A percentile compares a stretch with the other conserved stretches of the same genome.
These are phyloP conservation scores for Blastomyces gilchristii DNA, from an alignment of 2,329 filamentous ascomycete genomes.

Conservation along the genomic window DNA sequence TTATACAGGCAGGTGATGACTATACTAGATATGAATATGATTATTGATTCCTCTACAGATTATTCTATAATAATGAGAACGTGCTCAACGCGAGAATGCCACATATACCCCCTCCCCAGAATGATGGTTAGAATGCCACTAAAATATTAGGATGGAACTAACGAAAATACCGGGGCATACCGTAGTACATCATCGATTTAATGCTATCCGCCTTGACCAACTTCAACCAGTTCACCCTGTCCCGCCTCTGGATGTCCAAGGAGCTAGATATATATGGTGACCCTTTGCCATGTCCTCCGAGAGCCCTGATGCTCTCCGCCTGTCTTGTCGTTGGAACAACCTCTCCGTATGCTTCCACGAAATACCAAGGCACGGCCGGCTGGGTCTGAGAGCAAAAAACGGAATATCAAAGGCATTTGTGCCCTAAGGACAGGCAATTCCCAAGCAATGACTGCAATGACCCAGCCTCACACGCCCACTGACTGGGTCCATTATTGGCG, in stretches of 20 bases:
- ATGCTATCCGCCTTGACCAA: background rate
- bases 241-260: background rate
- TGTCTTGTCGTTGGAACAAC: background rate
- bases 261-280: background rate
- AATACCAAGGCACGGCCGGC: background rate
- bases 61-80: no score
- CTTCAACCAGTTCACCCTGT: background rate
- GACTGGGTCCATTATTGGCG: background rate
- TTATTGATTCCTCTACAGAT: no score
- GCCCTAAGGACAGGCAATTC: background rate
- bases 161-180: no score
- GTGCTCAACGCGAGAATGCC: no score
- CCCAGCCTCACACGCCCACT: background rate
- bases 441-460: background rate
- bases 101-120: no score
- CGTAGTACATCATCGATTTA: background rate
- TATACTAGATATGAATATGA: no score
- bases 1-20: no score
- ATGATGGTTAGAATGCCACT: no score
- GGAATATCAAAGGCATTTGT: background rate
- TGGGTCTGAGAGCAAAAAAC: background rate
- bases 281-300: background rate
- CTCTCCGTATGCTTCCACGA: background rate
- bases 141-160: no score
- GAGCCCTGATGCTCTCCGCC: background rate